Conservation (phyloP, 352 stramenopile genomes). For the Phytophthora meadii region DNA sequence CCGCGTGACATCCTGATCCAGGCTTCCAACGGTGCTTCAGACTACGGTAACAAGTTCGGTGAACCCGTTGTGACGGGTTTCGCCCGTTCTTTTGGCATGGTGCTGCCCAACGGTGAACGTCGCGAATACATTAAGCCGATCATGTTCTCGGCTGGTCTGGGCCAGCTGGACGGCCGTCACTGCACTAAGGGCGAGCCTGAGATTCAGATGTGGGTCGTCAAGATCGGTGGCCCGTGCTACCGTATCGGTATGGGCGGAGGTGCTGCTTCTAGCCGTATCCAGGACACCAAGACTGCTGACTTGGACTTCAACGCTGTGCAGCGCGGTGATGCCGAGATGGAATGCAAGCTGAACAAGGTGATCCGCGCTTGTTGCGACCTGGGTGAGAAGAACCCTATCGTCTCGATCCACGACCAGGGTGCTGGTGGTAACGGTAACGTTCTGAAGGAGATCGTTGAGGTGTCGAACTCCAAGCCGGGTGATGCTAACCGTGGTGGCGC, state of each 20-base stretch:
- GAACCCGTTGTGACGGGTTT: conserved; percentile 99
- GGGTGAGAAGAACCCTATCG: conserved; percentile 97
- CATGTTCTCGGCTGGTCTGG: conserved; percentile 99
- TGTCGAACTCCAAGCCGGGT: conserved; percentile 77
- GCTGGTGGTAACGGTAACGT: conserved; percentile 99
- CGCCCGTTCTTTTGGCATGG: conserved; percentile 97
- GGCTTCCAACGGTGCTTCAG: conserved; percentile 97
- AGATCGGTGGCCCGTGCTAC: conserved; percentile 98
- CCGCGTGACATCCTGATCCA: conserved; percentile 97
- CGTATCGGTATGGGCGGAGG: conserved; percentile 99
- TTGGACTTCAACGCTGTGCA: conserved; percentile 99
- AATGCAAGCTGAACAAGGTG: conserved; percentile 99
- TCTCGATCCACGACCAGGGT: conserved; percentile 99
- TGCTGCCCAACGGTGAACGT: conserved; percentile 94
- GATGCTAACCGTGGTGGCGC: conserved; percentile 89
- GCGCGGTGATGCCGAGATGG: conserved; percentile 99
- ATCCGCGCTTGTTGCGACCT: conserved; percentile 98
- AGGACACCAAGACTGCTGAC: conserved; percentile 93
- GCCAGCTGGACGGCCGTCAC: conserved; percentile 95
- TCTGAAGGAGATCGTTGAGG: conserved; percentile 99
- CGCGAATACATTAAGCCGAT: conserved; percentile 99
- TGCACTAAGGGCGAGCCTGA: conserved; percentile 95
- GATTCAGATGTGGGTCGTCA: conserved; percentile 97
- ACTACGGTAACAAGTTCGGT: conserved; percentile 99
- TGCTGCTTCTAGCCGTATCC: conserved; percentile 95